A percentile compares a stretch with the other conserved stretches of the same genome.
Conservation (phyloP, 495 filamentous ascomycete genomes). For the Aspergillus sparsus region DNA sequence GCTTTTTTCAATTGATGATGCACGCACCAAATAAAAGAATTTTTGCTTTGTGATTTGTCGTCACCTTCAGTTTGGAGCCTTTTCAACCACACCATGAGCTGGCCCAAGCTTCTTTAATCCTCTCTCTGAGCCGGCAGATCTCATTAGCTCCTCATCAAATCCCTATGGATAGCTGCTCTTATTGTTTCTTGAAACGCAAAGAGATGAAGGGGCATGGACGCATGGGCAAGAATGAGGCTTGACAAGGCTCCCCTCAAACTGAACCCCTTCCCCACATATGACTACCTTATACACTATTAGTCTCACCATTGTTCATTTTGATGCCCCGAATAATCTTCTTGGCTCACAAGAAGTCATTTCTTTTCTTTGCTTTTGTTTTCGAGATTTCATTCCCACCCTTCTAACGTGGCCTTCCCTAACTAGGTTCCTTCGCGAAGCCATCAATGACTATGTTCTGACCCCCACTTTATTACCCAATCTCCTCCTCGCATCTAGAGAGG, state of each 20-base stretch:
- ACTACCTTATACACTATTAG: too few relatives aligned
- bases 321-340: background rate
- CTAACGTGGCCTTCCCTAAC: slow-evolving; percentile 29
- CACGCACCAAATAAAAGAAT: slow-evolving; percentile 10
- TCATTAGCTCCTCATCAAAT: slow-evolving; percentile 19
- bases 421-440: slow-evolving; percentile 74
- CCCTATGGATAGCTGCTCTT: slow-evolving; percentile 10
- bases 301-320: too few relatives aligned
- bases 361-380: slow-evolving; percentile 4
- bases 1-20: slow-evolving; percentile 18
- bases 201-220: background rate
- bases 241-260: slow-evolving; percentile 6
- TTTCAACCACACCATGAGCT: slow-evolving; percentile 27
- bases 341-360: background rate
- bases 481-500: slow-evolving; percentile 68
- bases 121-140: slow-evolving; percentile 32
- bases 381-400: background rate
- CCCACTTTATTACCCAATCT: slow-evolving; percentile 69
- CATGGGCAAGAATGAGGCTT: background rate
- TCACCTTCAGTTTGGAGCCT: slow-evolving; percentile 25
- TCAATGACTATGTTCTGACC: slow-evolving; percentile 65
- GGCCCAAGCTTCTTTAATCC: slow-evolving; percentile 41
- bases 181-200: slow-evolving; percentile 3
- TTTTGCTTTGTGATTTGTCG: slow-evolving; percentile 20
- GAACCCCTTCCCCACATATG: slow-evolving; percentile 27